Conservation (phyloP, 2,329 filamentous ascomycete species). For the Sporothrix pseudoabietina region DNA sequence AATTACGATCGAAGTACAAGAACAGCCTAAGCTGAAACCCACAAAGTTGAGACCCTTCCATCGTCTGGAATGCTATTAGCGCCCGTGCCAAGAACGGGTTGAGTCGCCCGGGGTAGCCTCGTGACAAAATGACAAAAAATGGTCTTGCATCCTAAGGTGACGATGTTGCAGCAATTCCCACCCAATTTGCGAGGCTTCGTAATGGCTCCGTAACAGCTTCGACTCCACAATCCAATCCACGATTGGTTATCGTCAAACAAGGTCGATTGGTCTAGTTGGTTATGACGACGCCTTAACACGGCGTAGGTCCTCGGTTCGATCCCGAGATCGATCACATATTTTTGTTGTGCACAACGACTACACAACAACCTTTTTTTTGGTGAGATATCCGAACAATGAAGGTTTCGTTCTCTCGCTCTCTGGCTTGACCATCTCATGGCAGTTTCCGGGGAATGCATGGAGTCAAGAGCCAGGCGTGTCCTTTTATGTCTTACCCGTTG, state of each 20-base stretch:
- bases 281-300: not conserved
- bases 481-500: not conserved
- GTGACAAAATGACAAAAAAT: not conserved
- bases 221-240: not conserved
- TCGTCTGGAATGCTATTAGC: constrained; percentile 14
- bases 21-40: not conserved
- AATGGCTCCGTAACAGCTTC: not conserved
- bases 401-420: not conserved
- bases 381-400: not conserved
- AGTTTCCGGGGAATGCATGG: not conserved
- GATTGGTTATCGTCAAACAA: not conserved
- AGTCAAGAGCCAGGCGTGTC: not conserved
- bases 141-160: not conserved
- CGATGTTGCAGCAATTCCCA: not conserved
- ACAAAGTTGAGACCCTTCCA: not conserved
- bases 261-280: not conserved
- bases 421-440: not conserved
- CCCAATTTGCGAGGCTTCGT: not conserved
- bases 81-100: constrained; percentile 13
- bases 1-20: not conserved
- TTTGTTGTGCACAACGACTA: not conserved
- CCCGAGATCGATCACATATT: not conserved
- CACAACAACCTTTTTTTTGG: not conserved
- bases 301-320: not conserved
- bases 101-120: constrained; percentile 9